Evolutionary conservation across 345 rosid species (phyloP), one percentile per base, ranked within the genome.

Genomic region (Hevea brasiliensis): DNA sequence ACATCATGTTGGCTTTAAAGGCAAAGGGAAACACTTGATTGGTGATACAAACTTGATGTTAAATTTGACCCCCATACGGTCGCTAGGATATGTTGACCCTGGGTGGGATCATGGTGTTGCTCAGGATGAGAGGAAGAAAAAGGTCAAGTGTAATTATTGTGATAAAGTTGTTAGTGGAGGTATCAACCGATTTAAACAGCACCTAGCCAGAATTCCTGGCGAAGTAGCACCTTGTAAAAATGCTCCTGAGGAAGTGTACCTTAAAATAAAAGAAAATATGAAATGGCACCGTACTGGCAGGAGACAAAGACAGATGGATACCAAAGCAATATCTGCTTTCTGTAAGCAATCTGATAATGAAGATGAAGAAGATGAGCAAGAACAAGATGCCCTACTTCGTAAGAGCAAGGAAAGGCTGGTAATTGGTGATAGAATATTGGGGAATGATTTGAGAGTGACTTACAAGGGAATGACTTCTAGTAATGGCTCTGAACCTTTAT

Each of bases 31-130:
- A 79, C 81, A 76, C 50, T 72, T 77, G 44, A 72, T 82, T 70
- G 72, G 79, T 74, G 87, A 86, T 53, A 85, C 80, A 63, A 85
- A 81, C 82, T 81, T 84, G 77, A 73, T 67, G 58, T 68, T 81
- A 72, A 77, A 73, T 51, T 75, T 81, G 61, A 72, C 84, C n/a
- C 82, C 86, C 42, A 84, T 87, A 51, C 87, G 92, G 32, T 87
- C 96, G 73, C 82, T 90, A 56, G 93, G 93, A 21, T 89, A 87
- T 67, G 84, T 89, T 75, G 97, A 89, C 74, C 97, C 93, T 32
- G 97, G 97, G 54, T 90, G 96, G 93, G 93, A 89, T 65, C 92
- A 90, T 74, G 88, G 92, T 76, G 84, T 86, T 79, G 87, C 93
- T 57, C 92, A 91, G 70, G 97, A 89, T 69, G 93, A 87, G 62